Percentiles rank a stretch among this genome's conserved stretches.
Evolutionary conservation across 2,329 filamentous ascomycete species (phyloP).

Genomic region (Tolypocladium cylindrosporum): DNA sequence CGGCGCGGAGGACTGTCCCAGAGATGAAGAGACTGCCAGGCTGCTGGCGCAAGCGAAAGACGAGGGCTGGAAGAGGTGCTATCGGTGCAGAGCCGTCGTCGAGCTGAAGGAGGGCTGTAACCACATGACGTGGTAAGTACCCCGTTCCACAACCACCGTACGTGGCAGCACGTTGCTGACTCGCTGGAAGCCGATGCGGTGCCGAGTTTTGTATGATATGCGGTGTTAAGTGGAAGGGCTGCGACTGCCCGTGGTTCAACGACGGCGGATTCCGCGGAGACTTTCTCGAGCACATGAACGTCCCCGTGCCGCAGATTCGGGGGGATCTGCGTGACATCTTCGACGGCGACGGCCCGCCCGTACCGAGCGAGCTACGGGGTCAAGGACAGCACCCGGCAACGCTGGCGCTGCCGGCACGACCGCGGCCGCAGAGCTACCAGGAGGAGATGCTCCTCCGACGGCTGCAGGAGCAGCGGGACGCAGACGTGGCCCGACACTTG

Average conservation of each 20-base stretch:
- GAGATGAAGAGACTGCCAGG: constrained; percentile 54
- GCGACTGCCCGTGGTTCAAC: constrained; percentile 74
- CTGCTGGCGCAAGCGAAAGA: constrained; percentile 57
- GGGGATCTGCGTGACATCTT: constrained; percentile 11
- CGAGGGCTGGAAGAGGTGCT: constrained; percentile 67
- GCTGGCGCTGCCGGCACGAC: constrained; percentile 12
- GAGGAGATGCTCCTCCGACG: constrained; percentile 36
- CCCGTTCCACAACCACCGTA: not conserved
- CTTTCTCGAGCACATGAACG: constrained; percentile 40
- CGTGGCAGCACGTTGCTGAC: not conserved
- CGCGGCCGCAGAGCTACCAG: constrained; percentile 26
- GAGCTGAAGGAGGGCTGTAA: constrained; percentile 77
- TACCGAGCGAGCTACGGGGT: constrained; percentile 19
- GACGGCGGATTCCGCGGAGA: constrained; percentile 46
- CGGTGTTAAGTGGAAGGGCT: constrained; percentile 71
- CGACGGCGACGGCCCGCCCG: constrained; percentile 12
- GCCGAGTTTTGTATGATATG: constrained; percentile 86
- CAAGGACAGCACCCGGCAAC: constrained; percentile 5
- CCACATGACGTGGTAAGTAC: constrained; percentile 72
- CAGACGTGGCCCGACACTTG: constrained; percentile 18
- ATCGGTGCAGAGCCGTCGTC: constrained; percentile 62
- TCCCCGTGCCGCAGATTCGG: constrained; percentile 27
- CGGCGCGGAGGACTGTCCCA: constrained; percentile 56
- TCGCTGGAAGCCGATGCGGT: constrained; percentile 51
- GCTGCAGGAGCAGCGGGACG: constrained; percentile 37